Base-by-base conservation (phyloP, 2,329 filamentous ascomycete genomes). In the Exophiala calicioides region DNA sequence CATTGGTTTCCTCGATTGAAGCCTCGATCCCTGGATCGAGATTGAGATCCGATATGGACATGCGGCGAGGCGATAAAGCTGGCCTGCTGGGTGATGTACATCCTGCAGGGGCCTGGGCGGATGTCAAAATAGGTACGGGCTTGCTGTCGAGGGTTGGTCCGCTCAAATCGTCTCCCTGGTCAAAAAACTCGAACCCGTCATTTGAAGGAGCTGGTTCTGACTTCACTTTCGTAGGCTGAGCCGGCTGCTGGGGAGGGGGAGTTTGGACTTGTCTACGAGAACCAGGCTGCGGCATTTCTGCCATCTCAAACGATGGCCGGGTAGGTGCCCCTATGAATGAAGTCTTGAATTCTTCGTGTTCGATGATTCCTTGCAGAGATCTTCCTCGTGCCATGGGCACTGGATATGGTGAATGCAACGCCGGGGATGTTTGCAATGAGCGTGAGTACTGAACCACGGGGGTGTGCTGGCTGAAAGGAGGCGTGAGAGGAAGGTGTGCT, bases 1-100 rank as follows among this genome's bases (percentile, higher is more conserved):
- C 85, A 19, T 91, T 91, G 1, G 91, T 96, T 56, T 90, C 84
- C 44, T 81, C 78, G 45, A 82, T 78, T 26, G 75, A 80, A n/a
- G 80, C 79, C 48, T 82, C 77, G 19, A 82, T 70, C 50, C 79
- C 75, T 24, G 78, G 64, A 51, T 77, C 74, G 16, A 79, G 69
- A 35, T 77, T 73, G 26, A 70, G 65, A 33, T 75, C 76, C 30
- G 71, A 67, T 26, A 74, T 69, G 4, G 70, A 68, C 37, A 72
- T 69, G 5, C 67, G 58, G n/a, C 67, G 65, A 13, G 68, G 68
- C 15, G 73, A 71, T 16, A 68, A 60, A 15, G 64, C 65, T 1
- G 66, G 55, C 38, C 68, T 66, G n/a, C 52, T 54, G 13, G 64
- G 65, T 6, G 61, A 66, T 24, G 56, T 49, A 37, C 56, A 46